Conservation (phyloP, 805 yeast species). For the Candida easanensis region DNA sequence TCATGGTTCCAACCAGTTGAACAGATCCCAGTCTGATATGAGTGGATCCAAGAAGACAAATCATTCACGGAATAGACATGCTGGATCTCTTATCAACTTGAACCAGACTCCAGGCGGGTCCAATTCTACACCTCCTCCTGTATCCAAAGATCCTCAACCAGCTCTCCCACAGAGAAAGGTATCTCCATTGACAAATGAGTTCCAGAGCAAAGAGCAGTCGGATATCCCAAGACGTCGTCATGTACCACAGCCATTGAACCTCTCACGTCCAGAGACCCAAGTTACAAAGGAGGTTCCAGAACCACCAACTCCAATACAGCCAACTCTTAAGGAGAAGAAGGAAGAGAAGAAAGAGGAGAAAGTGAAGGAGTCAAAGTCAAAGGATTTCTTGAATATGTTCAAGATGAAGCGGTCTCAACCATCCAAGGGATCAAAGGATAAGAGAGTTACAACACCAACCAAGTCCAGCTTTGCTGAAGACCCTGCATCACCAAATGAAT, state of each 20-base stretch:
- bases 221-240: not conserved
- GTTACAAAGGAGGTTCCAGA: constrained; percentile 7
- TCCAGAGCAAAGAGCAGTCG: not conserved
- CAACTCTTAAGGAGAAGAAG: constrained; percentile 9
- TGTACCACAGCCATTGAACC: not conserved
- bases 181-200: constrained; percentile 13
- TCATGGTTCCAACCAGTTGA: constrained; percentile 1
- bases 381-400: constrained; percentile 27
- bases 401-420: constrained; percentile 25
- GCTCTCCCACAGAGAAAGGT: constrained; percentile 14
- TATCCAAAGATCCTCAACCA: constrained; percentile 2
- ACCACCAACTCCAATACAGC: constrained; percentile 10
- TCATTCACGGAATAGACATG: constrained; percentile 37
- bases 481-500: constrained; percentile 4
- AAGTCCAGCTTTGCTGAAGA: constrained; percentile 14
- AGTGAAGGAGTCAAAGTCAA: constrained; percentile 22
- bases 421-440: constrained; percentile 18
- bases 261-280: constrained; percentile 7
- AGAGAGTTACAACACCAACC: constrained; percentile 9
- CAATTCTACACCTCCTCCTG: constrained; percentile 1
- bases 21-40: constrained; percentile 19
- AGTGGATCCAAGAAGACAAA: constrained; percentile 22
- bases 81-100: constrained; percentile 23
- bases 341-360: constrained; percentile 13
- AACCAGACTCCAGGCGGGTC: constrained; percentile 3